Conservation (phyloP, 371 early-diverging fungal species). For the Cokeromyces recurvatus region DNA sequence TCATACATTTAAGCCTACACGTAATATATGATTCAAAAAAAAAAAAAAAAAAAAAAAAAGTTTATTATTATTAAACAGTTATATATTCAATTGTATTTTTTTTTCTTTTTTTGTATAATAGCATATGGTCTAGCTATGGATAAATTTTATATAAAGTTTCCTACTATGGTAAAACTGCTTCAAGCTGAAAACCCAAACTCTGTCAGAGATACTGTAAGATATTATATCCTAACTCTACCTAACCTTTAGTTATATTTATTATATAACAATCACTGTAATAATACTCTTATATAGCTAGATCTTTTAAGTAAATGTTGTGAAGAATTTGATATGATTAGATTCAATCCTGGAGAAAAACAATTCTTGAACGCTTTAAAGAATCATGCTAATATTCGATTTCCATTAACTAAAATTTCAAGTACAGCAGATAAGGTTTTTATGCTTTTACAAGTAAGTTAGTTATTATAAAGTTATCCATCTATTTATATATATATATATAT, state of each 20-base stretch:
- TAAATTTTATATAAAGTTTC: conserved; percentile 41
- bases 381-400: conserved; percentile 34
- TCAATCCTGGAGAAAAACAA: conserved; percentile 43
- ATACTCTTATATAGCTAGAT: conserved; percentile 33
- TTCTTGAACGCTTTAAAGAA: conserved; percentile 34
- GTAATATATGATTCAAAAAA: no score
- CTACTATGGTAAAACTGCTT: conserved; percentile 36
- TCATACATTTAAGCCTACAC: no score
- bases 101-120: no score
- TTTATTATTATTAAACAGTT: no score
- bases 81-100: no score
- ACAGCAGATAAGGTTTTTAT: conserved; percentile 34
- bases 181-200: conserved; percentile 12
- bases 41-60: no score
- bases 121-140: conserved; percentile 51
- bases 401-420: conserved; percentile 22
- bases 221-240: no score
- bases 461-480: no score
- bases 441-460: conserved; percentile 30
- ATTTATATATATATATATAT: no score
- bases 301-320: conserved; percentile 33
- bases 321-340: conserved; percentile 40
- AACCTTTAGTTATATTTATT: no score
- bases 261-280: no score
- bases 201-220: conserved; percentile 33